Evolutionary conservation across 176 grass and related monocot species (phyloP), one percentile per base, ranked within the genome.

Genomic region (Musa schizocarpa): DNA sequence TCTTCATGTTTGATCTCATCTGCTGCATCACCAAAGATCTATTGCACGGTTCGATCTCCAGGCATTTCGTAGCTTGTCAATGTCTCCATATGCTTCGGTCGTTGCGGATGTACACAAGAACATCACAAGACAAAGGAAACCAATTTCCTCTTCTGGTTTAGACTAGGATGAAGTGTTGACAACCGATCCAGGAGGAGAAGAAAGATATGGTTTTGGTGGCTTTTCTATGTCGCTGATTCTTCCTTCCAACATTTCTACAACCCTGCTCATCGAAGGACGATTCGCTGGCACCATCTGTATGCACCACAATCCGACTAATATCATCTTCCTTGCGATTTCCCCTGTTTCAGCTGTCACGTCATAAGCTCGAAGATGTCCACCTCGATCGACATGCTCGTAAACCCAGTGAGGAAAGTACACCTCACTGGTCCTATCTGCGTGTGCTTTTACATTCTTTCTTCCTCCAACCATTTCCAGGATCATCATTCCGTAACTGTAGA

Each of bases 401-500:
- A 62, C 13, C 57, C 57, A 62, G 10, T n/a, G 13, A 62, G 57
- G 57, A 62, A 62, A 62, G 57, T 20, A 62, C n/a, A n/a, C 13
- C 17, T 62, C 57, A 5, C 57, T 62, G 4, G 57, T 19, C 14
- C n/a, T 62, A 62, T 62, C 57, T 19, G 14, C 57, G n/a, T 7
- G 17, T 62, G 57, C 10, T 6, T 13, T 62, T 62, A 8, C 6
- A 4, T 62, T 62, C 57, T 13, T 62, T 62, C 17, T 62, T 19
- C 17, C 13, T 17, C 57, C 57, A 62, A 9, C n/a, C 57, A 62
- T 62, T 62, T 62, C 57, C n/a, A 62, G n/a, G 17, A 62, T 8
- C 57, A 62, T 62, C 57, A 62, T 62, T 62, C 57, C 57, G 20
- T 62, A 62, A 62, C 57, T 62, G n/a, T 62, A 62, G 13, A 62